A percentile compares a stretch with the other conserved stretches of the same genome.
These are phyloP conservation scores for Amoeboaphelidium protococcarum DNA, from an alignment of 371 early-diverging fungal species.

Conservation along the genomic window DNA sequence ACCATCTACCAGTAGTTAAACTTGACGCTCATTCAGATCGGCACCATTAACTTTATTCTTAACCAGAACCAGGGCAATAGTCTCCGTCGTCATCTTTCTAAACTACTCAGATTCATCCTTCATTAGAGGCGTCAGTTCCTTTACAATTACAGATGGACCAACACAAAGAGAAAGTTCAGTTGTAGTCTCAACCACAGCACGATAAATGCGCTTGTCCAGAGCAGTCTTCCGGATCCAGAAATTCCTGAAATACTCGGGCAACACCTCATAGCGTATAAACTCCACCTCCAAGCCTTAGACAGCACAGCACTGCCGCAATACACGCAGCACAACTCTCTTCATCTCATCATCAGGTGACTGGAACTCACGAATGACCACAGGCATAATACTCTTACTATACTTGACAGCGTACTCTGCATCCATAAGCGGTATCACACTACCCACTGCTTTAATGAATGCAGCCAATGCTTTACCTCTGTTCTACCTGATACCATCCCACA, in stretches of 20 bases:
- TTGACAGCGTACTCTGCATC: slow-evolving; percentile 75
- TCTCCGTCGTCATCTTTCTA: slow-evolving; percentile 91
- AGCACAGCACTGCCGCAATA: slow-evolving; percentile 79
- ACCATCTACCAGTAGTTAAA: slow-evolving; percentile 78
- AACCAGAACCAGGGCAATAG: slow-evolving; percentile 52
- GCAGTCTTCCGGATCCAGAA: slow-evolving; percentile 96
- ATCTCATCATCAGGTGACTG: slow-evolving; percentile 90
- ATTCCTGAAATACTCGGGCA: slow-evolving; percentile 78
- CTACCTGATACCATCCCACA: slow-evolving; percentile 77
- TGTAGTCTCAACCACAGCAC: slow-evolving; percentile 80
- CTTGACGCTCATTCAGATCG: slow-evolving; percentile 38
- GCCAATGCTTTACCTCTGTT: slow-evolving; percentile 88
- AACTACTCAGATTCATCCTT: slow-evolving; percentile 87
- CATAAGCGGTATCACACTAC: slow-evolving; percentile 90
- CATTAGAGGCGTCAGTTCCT: slow-evolving; percentile 54
- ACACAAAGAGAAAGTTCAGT: slow-evolving; percentile 78
- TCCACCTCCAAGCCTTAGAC: slow-evolving; percentile 68
- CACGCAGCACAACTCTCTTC: slow-evolving; percentile 89
- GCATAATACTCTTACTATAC: slow-evolving; percentile 76
- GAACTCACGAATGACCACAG: slow-evolving; percentile 75
- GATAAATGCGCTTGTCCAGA: slow-evolving; percentile 67
- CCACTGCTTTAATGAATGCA: slow-evolving; percentile 91
- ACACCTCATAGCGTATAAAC: slow-evolving; percentile 59
- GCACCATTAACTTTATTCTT: slow-evolving; percentile 66
- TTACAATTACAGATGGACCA: slow-evolving; percentile 64